phyloP scores from a whole-genome alignment of 352 stramenopile genomes.

The Pythium volutum region DNA sequence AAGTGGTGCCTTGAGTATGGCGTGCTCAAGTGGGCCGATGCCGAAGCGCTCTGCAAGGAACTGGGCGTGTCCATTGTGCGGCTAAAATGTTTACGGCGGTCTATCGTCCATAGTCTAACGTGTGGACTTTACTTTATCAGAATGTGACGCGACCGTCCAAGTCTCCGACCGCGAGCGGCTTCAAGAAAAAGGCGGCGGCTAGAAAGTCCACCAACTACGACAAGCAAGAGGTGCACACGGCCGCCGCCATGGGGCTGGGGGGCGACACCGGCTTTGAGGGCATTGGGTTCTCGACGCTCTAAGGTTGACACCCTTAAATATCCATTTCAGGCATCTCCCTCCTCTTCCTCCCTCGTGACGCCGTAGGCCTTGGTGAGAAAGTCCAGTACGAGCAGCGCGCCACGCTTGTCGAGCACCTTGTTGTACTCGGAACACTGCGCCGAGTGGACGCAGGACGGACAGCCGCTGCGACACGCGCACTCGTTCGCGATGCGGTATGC shows the following conservation, averaged over 20 bases:
- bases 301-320: slow-evolving; percentile 2
- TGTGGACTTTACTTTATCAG: slow-evolving; percentile 23
- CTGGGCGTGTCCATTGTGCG: slow-evolving; percentile 61
- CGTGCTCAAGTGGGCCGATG: slow-evolving; percentile 84
- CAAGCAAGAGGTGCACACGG: slow-evolving; percentile 44
- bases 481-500: slow-evolving; percentile 65
- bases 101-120: not conserved
- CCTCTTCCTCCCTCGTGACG: not conserved
- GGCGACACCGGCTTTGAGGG: slow-evolving; percentile 46
- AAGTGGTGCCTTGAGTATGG: slow-evolving; percentile 91
- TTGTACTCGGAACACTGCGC: slow-evolving; percentile 89
- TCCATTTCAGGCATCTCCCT: not conserved
- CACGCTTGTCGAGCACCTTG: slow-evolving; percentile 81
- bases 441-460: slow-evolving; percentile 87
- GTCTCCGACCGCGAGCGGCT: slow-evolving; percentile 40
- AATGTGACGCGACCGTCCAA: slow-evolving; percentile 52
- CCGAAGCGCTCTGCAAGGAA: slow-evolving; percentile 74
- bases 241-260: slow-evolving; percentile 58
- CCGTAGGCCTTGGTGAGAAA: slow-evolving; percentile 29
- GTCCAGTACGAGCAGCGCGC: slow-evolving; percentile 64
- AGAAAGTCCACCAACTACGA: slow-evolving; percentile 21
- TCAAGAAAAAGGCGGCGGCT: slow-evolving; percentile 26
- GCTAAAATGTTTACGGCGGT: not conserved
- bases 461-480: slow-evolving; percentile 78
- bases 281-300: slow-evolving; percentile 62